Base-by-base conservation (phyloP, 116 monocot species). In the Trichopus zeylanicus region DNA sequence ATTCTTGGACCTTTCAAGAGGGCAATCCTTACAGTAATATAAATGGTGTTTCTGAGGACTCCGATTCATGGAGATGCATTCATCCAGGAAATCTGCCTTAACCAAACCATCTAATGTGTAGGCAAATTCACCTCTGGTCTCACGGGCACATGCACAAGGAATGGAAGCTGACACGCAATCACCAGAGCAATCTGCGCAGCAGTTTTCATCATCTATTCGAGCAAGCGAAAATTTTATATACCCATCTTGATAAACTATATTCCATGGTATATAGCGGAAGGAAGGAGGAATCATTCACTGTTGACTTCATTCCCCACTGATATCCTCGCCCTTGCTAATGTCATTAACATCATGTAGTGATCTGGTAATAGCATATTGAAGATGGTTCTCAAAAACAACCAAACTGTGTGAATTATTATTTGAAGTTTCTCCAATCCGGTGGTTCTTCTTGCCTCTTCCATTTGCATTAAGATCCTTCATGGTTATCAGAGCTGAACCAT, bases 91-190 rank as follows among this genome's bases (percentile, higher is more conserved):
- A 27, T 75, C 57, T 30, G 70, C 79, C 54, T 70, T 82, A 16
- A 98, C 42, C 59, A 88, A 25, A 10, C 92, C 88, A 55, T 87
- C 85, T 9, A 21, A 30, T 47, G 81, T 80, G 61, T 99, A 99
- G 0, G 85, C 91, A 80, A 60, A 99, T 51, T 82, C 84, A 28
- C 92, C 98, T n/a, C 85, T 77, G 26, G 88, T 85, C 70, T 82
- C 76, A 42, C 77, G 70, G 60, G 92, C 81, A 66, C 98, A 91
- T 4, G 82, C 65, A 69, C 98, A 99, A 42, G 88, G 82, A 23
- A 81, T 70, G 8, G 84, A 64, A 21, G 63, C 70, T 71, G 70
- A 64, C 27, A 99, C 34, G 64, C 98, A 99, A 63, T 99, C 67
- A 23, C 82, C 80, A 67, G 73, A 88, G 64, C 98, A 99, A 47